Base-by-base conservation (phyloP, 352 stramenopile genomes). In the Globisporangium sylvaticum region DNA sequence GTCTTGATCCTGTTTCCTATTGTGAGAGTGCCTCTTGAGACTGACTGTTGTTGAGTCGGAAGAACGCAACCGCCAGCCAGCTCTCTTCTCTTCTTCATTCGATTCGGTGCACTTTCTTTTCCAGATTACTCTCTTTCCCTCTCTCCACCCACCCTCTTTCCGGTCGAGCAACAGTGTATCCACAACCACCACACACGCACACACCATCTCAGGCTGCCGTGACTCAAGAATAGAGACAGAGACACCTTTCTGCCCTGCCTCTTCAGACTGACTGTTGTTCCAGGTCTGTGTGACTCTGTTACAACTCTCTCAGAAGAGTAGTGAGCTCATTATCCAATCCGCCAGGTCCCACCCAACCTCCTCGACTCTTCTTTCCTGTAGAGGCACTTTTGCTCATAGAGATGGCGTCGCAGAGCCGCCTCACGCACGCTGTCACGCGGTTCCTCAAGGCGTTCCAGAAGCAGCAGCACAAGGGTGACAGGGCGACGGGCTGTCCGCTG, bases 381-480 rank as follows among this genome's bases (percentile, higher is more conserved):
- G 4, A 46, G 39, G 39, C 15, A 15, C 34, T 42, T 8, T 6
- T 15, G 4, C 34, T 42, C 3, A 18, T 14, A 42, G 31, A 34
- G 4, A 69, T 60, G 56, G 7, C 81, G 67, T 18, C 77, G 8
- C 68, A 83, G 42, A 50, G 42, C 54, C 64, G 73, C 27, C 57
- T 87, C 58, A 83, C 76, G 62, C 74, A 73, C 64, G 70, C 74
- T 1, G 70, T 87, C 62, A 62, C 70, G 65, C 68, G 72, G 39
- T 67, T 87, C 25, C 44, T 84, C 64, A 71, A 72, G 24, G 65
- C 76, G 14, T 81, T 87, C 65, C 76, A 83, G 53, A 73, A 69
- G 42, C 72, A 69, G 42, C 72, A 71, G 37, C 65, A 69, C 55
- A 62, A 58, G 24, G 62, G 22, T 31, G 39, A 67, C 64, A 24